phyloP scores from a whole-genome alignment of 495 filamentous ascomycete genomes.

The Neurospora terricola region DNA sequence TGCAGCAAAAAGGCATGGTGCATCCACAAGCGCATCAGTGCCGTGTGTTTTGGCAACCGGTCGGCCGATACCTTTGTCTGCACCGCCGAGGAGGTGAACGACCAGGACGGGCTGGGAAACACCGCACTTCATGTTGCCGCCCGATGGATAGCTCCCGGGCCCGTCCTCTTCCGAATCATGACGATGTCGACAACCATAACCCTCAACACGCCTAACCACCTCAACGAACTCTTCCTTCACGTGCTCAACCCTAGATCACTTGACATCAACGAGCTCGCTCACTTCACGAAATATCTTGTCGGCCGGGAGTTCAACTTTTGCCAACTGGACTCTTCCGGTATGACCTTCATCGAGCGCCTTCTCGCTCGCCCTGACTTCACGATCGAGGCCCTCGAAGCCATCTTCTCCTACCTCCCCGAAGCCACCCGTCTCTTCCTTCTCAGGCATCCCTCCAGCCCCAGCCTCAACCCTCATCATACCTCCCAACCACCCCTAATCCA shows the following conservation, averaged over 20 bases:
- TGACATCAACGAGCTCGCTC: neutral
- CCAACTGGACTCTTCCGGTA: neutral
- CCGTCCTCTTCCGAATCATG: constrained; percentile 6
- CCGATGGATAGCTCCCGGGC: constrained; percentile 8
- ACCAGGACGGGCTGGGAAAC: constrained; percentile 7
- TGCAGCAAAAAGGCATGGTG: constrained; percentile 8
- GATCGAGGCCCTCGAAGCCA: constrained; percentile 1
- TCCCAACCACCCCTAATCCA: neutral
- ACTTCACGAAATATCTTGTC: constrained; percentile 1
- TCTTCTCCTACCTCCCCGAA: constrained; percentile 1
- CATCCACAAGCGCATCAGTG: constrained; percentile 11
- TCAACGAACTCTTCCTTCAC: constrained; percentile 9
- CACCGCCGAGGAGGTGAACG: constrained; percentile 3
- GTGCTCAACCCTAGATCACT: constrained; percentile 6
- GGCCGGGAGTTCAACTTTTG: constrained; percentile 1
- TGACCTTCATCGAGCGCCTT: constrained; percentile 1
- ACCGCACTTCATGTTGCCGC: constrained; percentile 8
- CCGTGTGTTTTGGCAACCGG: neutral
- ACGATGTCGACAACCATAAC: neutral
- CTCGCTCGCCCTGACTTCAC: neutral
- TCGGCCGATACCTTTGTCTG: constrained; percentile 4
- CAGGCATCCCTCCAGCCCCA: neutral
- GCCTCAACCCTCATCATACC: neutral
- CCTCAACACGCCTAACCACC: constrained; percentile 2
- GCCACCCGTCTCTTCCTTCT: neutral